Conservation (phyloP, 1,284 basidiomycete genomes). For the Cryptococcus sp. region DNA sequence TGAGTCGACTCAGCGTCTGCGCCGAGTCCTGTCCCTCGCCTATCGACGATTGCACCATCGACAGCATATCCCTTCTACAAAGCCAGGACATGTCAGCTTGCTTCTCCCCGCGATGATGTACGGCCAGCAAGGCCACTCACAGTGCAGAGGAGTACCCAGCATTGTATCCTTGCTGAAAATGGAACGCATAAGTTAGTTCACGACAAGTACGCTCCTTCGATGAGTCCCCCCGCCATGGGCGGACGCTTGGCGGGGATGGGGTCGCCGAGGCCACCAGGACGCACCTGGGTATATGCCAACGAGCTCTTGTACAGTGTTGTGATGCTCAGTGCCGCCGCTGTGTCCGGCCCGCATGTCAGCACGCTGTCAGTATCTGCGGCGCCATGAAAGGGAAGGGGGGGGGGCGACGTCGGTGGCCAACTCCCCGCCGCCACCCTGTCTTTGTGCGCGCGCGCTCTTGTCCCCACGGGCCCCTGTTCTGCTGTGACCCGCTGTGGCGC, state of each 20-base stretch:
- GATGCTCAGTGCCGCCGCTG: conserved; percentile 50
- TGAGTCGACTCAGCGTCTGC: conserved; percentile 45
- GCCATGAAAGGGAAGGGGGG: no score
- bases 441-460: no score
- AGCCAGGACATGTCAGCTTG: conserved; percentile 7
- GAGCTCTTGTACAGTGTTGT: conserved; percentile 50
- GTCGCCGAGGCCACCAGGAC: conserved; percentile 10
- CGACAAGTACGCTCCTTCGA: neutral
- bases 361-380: neutral
- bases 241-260: conserved; percentile 1
- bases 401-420: no score
- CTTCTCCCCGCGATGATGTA: neutral
- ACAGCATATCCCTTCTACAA: conserved; percentile 41
- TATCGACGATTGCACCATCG: conserved; percentile 45
- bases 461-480: no score
- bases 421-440: no score
- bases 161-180: conserved; percentile 48
- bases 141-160: conserved; percentile 49
- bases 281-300: conserved; percentile 48
- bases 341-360: conserved; percentile 15
- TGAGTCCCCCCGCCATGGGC: neutral
- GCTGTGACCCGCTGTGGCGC: no score
- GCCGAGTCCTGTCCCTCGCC: conserved; percentile 42
- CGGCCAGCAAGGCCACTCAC: conserved; percentile 30
- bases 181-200: neutral